phyloP scores from a whole-genome alignment of 2,329 filamentous ascomycete species.

The Exophiala sp. region DNA sequence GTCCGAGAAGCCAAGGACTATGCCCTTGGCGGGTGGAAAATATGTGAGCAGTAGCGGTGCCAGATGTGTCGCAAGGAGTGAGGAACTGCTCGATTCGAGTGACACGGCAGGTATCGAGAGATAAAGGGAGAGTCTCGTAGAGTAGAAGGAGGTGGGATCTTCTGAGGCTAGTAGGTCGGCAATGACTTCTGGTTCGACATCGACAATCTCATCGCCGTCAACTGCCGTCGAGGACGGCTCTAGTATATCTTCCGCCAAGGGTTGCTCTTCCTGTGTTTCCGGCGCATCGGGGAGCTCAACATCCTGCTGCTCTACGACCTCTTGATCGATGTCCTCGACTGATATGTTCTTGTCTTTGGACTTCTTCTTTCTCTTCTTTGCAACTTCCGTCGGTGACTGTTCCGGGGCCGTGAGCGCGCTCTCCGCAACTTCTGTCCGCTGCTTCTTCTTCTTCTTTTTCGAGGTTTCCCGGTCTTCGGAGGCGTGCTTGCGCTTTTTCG shows the following conservation, averaged over 20 bases:
- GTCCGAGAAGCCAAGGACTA: slow-evolving; percentile 34
- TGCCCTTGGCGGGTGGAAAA: slow-evolving; percentile 56
- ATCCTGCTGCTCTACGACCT: slow-evolving; percentile 13
- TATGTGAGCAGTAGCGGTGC: slow-evolving; percentile 63
- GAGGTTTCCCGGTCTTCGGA: slow-evolving; percentile 18
- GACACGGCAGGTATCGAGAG: slow-evolving; percentile 58
- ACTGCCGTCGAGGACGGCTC: background rate
- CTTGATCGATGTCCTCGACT: background rate
- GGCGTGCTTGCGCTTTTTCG: slow-evolving; percentile 26
- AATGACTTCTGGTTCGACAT: slow-evolving; percentile 2
- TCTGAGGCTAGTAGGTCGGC: slow-evolving; percentile 17
- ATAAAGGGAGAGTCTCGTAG: slow-evolving; percentile 53
- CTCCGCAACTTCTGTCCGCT: slow-evolving; percentile 5
- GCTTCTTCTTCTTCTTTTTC: slow-evolving; percentile 23
- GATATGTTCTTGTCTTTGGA: background rate
- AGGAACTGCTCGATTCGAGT: slow-evolving; percentile 52
- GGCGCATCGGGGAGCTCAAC: slow-evolving; percentile 14
- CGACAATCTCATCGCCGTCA: background rate
- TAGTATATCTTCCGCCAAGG: background rate
- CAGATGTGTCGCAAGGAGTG: slow-evolving; percentile 59
- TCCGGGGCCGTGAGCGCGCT: background rate
- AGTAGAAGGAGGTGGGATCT: slow-evolving; percentile 23
- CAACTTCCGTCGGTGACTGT: slow-evolving; percentile 1
- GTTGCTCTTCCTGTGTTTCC: slow-evolving; percentile 1
- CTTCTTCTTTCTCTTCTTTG: slow-evolving; percentile 11